These are phyloP conservation scores for Colletotrichum higginsianum DNA, from an alignment of 2,329 filamentous ascomycete genomes.

Conservation along the genomic window DNA sequence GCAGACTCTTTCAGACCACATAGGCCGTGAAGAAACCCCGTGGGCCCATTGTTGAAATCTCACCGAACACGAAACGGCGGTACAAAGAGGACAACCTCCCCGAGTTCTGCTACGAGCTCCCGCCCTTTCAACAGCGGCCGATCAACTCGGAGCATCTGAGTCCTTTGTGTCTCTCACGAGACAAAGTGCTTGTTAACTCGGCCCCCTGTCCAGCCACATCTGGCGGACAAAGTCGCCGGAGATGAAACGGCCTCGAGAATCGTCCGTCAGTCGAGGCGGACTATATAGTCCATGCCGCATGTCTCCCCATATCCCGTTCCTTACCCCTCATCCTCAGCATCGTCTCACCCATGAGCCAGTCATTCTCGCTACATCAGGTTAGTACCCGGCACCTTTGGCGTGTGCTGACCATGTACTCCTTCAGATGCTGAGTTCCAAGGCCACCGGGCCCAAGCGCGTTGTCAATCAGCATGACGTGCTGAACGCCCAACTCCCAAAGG, in stretches of 20 bases:
- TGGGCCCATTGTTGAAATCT: too few relatives aligned
- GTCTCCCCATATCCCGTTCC: accelerated
- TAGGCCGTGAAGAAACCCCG: too few relatives aligned
- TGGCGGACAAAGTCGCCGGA: neutral
- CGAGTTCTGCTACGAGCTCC: too few relatives aligned
- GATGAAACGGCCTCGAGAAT: neutral
- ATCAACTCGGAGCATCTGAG: neutral
- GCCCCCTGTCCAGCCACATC: neutral
- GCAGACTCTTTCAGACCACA: neutral
- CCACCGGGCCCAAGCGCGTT: too few relatives aligned
- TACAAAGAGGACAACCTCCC: neutral
- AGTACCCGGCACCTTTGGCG: neutral
- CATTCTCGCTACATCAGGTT: neutral
- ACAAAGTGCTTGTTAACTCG: neutral
- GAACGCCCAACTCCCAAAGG: neutral
- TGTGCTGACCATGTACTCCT: neutral
- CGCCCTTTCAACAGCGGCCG: neutral
- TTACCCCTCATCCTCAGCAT: neutral
- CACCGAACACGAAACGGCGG: neutral
- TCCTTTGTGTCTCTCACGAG: neutral
- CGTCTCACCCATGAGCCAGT: neutral
- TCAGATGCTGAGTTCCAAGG: neutral
- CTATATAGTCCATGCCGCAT: neutral
- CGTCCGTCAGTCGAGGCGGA: neutral
- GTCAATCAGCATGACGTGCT: too few relatives aligned